A percentile compares a stretch with the other conserved stretches of the same genome.
Conservation (phyloP, 352 stramenopile species). For the Pythium plurisporium region DNA sequence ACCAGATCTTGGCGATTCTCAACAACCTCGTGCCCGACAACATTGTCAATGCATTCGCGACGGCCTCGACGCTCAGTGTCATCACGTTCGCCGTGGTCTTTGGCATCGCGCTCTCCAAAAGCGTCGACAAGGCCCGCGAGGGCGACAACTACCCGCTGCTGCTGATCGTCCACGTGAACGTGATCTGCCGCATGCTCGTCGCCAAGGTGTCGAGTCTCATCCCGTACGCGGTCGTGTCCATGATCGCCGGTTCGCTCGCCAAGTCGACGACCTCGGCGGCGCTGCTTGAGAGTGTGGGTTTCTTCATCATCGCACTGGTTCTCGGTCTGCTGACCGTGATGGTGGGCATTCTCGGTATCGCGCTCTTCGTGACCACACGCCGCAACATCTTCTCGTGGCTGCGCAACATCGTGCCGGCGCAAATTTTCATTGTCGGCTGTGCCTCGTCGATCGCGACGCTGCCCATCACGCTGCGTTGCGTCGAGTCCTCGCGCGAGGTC, state of each 20-base stretch:
- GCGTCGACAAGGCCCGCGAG: constrained; percentile 39
- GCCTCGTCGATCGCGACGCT: constrained; percentile 79
- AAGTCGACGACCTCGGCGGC: constrained; percentile 40
- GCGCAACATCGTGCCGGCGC: constrained; percentile 58
- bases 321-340: constrained; percentile 42
- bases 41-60: constrained; percentile 59
- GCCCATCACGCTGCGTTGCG: constrained; percentile 70
- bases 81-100: constrained; percentile 74
- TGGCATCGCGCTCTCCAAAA: constrained; percentile 59
- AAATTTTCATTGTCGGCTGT: constrained; percentile 75
- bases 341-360: constrained; percentile 46
- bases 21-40: constrained; percentile 65
- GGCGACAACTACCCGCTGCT: constrained; percentile 65
- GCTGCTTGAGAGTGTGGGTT: constrained; percentile 47
- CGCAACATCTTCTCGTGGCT: constrained; percentile 69
- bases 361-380: constrained; percentile 50
- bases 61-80: constrained; percentile 53
- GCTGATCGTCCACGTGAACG: constrained; percentile 58
- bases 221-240: constrained; percentile 65
- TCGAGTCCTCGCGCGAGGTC: constrained; percentile 61
- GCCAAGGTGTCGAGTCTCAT: constrained; percentile 67
- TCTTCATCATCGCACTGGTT: constrained; percentile 41
- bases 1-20: constrained; percentile 70
- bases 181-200: constrained; percentile 65
- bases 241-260: constrained; percentile 64